Evolutionary conservation across 2,329 filamentous ascomycete species (phyloP).

Genomic region (Claviceps pusilla): DNA sequence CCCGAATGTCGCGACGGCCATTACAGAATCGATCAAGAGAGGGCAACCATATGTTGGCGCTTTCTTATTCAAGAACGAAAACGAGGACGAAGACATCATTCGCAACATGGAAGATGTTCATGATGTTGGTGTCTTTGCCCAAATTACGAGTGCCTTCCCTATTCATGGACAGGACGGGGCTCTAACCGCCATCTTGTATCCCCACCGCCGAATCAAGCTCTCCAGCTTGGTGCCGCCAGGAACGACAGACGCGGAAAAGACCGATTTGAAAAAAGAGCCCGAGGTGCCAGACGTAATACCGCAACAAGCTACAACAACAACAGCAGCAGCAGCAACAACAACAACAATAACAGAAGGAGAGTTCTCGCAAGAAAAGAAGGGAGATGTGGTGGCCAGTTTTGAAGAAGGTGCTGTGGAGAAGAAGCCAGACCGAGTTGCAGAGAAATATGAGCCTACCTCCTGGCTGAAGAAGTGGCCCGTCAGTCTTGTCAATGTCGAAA

Average conservation of each 20-base stretch:
- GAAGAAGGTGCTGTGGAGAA: slow-evolving; percentile 62
- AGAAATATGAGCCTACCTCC: slow-evolving; percentile 70
- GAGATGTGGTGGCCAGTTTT: slow-evolving; percentile 92
- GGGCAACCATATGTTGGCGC: slow-evolving; percentile 95
- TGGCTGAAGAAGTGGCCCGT: slow-evolving; percentile 87
- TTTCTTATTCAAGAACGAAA: slow-evolving; percentile 93
- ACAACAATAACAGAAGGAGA: slow-evolving; percentile 32
- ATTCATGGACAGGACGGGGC: slow-evolving; percentile 72
- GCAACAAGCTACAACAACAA: slow-evolving; percentile 22
- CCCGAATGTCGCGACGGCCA: slow-evolving; percentile 76
- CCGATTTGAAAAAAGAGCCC: slow-evolving; percentile 32
- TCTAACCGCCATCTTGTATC: slow-evolving; percentile 87
- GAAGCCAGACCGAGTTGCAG: slow-evolving; percentile 33
- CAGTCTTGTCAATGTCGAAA: slow-evolving; percentile 89
- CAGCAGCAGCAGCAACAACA: slow-evolving; percentile 6
- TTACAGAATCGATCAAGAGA: slow-evolving; percentile 90
- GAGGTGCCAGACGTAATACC: slow-evolving; percentile 45
- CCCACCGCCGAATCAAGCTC: slow-evolving; percentile 84
- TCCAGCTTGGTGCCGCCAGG: slow-evolving; percentile 64
- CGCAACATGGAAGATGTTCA: slow-evolving; percentile 82
- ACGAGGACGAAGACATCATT: slow-evolving; percentile 85
- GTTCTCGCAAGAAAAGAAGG: slow-evolving; percentile 52
- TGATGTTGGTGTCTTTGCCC: slow-evolving; percentile 91
- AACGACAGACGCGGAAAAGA: slow-evolving; percentile 34
- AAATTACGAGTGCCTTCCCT: slow-evolving; percentile 92